Percentiles rank a stretch among this genome's conserved stretches.
These are phyloP conservation scores for Flammula alnicola DNA, from an alignment of 1,284 basidiomycete genomes.

Conservation along the genomic window DNA sequence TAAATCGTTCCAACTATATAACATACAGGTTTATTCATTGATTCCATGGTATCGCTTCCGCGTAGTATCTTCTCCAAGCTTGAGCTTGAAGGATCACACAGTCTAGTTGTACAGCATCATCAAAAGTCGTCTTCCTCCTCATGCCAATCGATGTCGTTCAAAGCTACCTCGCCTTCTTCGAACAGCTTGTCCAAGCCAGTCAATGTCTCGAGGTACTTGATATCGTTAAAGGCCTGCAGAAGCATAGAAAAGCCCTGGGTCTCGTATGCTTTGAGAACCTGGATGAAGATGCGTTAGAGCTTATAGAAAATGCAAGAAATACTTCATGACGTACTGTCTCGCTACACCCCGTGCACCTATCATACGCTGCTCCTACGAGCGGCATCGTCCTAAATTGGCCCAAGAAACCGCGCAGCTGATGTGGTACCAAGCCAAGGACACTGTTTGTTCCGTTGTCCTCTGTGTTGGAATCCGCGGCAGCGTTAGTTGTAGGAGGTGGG, in stretches of 20 bases:
- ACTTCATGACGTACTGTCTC: slow-evolving; percentile 59
- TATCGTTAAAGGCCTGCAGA: slow-evolving; percentile 83
- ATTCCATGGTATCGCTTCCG: slow-evolving; percentile 1
- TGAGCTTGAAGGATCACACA: neutral
- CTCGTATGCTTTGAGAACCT: slow-evolving; percentile 83
- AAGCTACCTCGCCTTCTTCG: slow-evolving; percentile 75
- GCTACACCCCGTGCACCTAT: slow-evolving; percentile 91
- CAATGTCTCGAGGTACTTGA: slow-evolving; percentile 78
- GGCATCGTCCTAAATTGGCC: slow-evolving; percentile 85
- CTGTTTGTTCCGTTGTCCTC: slow-evolving; percentile 45
- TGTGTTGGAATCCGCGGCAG: slow-evolving; percentile 34
- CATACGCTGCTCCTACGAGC: slow-evolving; percentile 87
- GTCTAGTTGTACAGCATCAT: slow-evolving; percentile 36
- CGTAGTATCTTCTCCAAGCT: neutral
- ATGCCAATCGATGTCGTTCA: slow-evolving; percentile 81
- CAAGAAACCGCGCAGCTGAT: slow-evolving; percentile 92
- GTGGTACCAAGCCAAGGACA: slow-evolving; percentile 87
- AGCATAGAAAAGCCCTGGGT: slow-evolving; percentile 81
- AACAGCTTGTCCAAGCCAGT: slow-evolving; percentile 89
- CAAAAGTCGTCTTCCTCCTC: slow-evolving; percentile 49
- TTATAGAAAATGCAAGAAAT: neutral
- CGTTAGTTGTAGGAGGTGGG: slow-evolving; percentile 49
- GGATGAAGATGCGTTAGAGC: neutral
- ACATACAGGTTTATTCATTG: neutral
- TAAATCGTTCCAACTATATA: neutral